A percentile compares a stretch with the other conserved stretches of the same genome.
These are phyloP conservation scores for Obelidium mucronatum DNA, from an alignment of 192 early-diverging fungal genomes.

Conservation along the genomic window DNA sequence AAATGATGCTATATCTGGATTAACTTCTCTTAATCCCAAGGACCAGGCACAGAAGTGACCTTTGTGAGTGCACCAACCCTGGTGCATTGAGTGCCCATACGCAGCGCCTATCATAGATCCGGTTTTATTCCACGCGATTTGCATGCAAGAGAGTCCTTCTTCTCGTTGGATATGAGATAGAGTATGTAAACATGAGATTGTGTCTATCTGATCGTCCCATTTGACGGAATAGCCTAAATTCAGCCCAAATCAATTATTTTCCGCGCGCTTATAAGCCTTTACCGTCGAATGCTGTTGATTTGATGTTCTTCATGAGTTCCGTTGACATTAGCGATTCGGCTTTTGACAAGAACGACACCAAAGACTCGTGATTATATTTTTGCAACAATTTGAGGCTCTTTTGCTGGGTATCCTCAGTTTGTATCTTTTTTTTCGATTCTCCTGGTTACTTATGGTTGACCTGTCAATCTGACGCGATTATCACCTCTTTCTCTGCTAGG, in stretches of 20 bases:
- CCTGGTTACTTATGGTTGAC: background rate
- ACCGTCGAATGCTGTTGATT: slow-evolving; percentile 56
- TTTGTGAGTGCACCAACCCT: slow-evolving; percentile 55
- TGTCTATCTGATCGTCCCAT: slow-evolving; percentile 50
- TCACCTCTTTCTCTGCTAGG: slow-evolving; percentile 29
- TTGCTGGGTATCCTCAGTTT: slow-evolving; percentile 41
- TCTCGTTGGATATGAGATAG: slow-evolving; percentile 32
- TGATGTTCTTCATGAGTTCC: slow-evolving; percentile 53
- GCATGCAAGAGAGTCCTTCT: slow-evolving; percentile 39
- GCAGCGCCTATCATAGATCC: slow-evolving; percentile 49
- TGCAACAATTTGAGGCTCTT: slow-evolving; percentile 17
- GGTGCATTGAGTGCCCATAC: slow-evolving; percentile 46
- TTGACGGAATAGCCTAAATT: slow-evolving; percentile 48
- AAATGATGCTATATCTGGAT: slow-evolving; percentile 33
- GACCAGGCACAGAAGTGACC: slow-evolving; percentile 51
- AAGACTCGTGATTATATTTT: slow-evolving; percentile 34
- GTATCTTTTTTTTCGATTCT: slow-evolving; percentile 44
- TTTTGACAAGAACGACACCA: slow-evolving; percentile 42
- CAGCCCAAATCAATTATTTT: background rate
- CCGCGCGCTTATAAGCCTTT: background rate
- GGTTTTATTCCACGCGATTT: slow-evolving; percentile 55
- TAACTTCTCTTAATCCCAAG: slow-evolving; percentile 21
- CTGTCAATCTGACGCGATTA: background rate
- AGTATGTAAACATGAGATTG: slow-evolving; percentile 42
- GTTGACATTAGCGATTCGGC: slow-evolving; percentile 50